Evolutionary conservation across 306 rosid genomes (phyloP).

Genomic region (Ziziphus jujuba): DNA sequence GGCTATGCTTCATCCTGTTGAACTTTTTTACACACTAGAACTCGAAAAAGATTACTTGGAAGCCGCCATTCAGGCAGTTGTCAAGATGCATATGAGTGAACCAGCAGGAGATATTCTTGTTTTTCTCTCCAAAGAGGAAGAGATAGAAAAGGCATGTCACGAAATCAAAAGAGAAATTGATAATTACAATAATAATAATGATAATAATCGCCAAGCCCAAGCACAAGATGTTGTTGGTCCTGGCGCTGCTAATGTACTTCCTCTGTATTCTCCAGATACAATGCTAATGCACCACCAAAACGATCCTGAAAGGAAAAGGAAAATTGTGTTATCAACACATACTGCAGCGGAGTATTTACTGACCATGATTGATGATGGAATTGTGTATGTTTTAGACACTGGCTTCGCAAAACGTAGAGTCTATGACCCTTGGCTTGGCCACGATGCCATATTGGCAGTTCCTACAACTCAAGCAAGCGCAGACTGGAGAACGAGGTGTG

Average conservation of each 20-base stretch:
- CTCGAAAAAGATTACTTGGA: slow-evolving; percentile 69
- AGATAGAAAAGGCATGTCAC: slow-evolving; percentile 73
- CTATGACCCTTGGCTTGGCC: slow-evolving; percentile 68
- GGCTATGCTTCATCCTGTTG: slow-evolving; percentile 79
- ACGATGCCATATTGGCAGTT: slow-evolving; percentile 64
- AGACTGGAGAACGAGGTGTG: slow-evolving; percentile 72
- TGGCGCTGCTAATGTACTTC: no score
- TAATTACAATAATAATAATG: slow-evolving; percentile 57
- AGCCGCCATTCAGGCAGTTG: slow-evolving; percentile 65
- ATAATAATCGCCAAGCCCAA: no score
- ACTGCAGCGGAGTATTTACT: slow-evolving; percentile 75
- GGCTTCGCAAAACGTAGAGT: slow-evolving; percentile 72
- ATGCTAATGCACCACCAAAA: slow-evolving; percentile 59
- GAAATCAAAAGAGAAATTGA: slow-evolving; percentile 55
- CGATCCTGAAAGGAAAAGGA: slow-evolving; percentile 70
- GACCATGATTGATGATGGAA: slow-evolving; percentile 74
- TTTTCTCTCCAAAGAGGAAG: slow-evolving; percentile 73
- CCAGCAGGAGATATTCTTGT: slow-evolving; percentile 72
- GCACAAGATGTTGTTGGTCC: no score
- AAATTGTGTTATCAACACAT: slow-evolving; percentile 67
- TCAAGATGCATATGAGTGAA: slow-evolving; percentile 67
- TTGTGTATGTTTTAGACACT: slow-evolving; percentile 71
- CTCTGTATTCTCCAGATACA: no score
- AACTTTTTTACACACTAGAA: slow-evolving; percentile 65
- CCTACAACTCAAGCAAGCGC: slow-evolving; percentile 75